Evolutionary conservation across 306 rosid species (phyloP), one percentile per base, ranked within the genome.

Genomic region (Sechiopsis laciniata): DNA sequence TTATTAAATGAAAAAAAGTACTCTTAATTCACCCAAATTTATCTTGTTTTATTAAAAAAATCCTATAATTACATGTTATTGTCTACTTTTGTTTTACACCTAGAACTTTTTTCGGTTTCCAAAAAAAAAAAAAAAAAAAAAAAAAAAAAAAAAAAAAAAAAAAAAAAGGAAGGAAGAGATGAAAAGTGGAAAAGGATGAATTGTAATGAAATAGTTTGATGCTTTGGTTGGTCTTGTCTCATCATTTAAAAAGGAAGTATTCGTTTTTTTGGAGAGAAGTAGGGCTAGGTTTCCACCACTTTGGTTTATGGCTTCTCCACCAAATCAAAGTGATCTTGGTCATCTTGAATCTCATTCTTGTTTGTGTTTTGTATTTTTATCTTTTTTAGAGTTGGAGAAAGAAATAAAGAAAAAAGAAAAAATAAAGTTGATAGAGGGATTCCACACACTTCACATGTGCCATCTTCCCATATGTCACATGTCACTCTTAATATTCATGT

Each of bases 301-400:
- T 68, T 20, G 57, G 73, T 22, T 68, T 68, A 68, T 68, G 73
- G 73, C 73, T 48, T 46, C 73, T 22, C 73, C 73, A 68, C 73
- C 73, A 68, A 46, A 24, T 68, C 21, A 12, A 68, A 68, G 37
- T 68, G 56, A 68, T 48, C 57, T 68, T 21, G 54, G 57, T 68
- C 40, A 20, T 48, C 11, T 68, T 68, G 56, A 68, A 68, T 68
- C 56, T 68, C 73, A 68, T 68, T 46, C 73, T 40, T 48, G 20
- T 46, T 45, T 3, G 42, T 59, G 42, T 13, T 59, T 37, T 59
- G 5, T 59, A 10, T 45, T 45, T 9, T 46, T 9, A 9, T 46
- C 13, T 24, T 59, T 12, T 12, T 12, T 3, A 3, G 12, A 48
- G n/a, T 35, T 35, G 8, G 48, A 62, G 14, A 8, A 12, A 35